Evolutionary conservation across 192 early-diverging fungal species (phyloP), one percentile per base, ranked within the genome.

Genomic region (Umbelopsis sp.): DNA sequence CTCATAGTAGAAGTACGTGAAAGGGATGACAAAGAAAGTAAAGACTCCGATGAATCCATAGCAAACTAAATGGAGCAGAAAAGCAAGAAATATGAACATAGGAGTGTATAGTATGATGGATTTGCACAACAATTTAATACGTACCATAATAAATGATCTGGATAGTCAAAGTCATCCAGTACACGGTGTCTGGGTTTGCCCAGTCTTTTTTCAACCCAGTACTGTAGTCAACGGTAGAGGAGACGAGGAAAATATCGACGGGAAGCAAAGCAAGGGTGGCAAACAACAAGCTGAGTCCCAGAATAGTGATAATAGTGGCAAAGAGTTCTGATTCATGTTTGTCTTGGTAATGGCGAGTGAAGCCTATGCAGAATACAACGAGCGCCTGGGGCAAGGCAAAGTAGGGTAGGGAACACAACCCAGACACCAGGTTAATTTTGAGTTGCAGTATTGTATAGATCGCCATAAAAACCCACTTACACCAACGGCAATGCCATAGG

Each of bases 1-100:
- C 53, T 90, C 88, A 76, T 74, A 90, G 73, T 81, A 90, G 59
- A 88, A 88, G 50, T 90, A 90, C 21, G 84, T 79, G 44, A 90
- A 84, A 2, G 88, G 88, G 71, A 90, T 85, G 74, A 84, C 73
- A 29, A 80, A 69, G 69, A 84, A 84, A 45, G 72, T 53, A 31
- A 87, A 84, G 36, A 85, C 49, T 16, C 75, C 75, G 68, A 88
- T 84, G 22, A 81, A 36, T 0, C 80, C 83, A 71, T 86, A 84
- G 24, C 79, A 82, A 17, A 49, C 86, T 87, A 74, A 24, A 56
- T 45, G 45, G 10, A 53, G 26, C 34, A 59, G 9, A 50, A 50
- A 31, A 52, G 16, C 7, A 17, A 67, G 24, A 11, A 0, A 2
- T 17, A 7, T 53, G 25, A 26, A 22, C 52, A 26, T 25, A 24